Evolutionary conservation across 2,329 filamentous ascomycete genomes (phyloP).

Genomic region (Thelonectria discophora): DNA sequence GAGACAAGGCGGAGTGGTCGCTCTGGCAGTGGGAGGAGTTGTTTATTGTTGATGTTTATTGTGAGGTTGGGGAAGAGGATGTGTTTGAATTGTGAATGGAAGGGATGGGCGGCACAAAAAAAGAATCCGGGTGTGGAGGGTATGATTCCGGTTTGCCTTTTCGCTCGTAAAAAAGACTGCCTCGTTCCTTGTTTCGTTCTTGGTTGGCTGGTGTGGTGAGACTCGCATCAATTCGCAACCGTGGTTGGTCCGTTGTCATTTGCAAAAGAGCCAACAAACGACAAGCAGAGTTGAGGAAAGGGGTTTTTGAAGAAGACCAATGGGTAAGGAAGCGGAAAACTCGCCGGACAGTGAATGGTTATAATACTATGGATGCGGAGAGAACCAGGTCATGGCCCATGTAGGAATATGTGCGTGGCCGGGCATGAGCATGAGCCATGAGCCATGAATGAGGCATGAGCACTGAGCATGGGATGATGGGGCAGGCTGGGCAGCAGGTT

Average conservation of each 20-base stretch:
- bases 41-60: slow-evolving; percentile 19
- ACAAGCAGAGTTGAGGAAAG: slow-evolving; percentile 6
- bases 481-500: slow-evolving; percentile 17
- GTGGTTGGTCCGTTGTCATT: slow-evolving; percentile 13
- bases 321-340: neutral
- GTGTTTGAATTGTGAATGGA: neutral
- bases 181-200: neutral
- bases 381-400: slow-evolving; percentile 27
- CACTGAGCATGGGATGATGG: slow-evolving; percentile 23
- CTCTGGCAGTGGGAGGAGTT: slow-evolving; percentile 10
- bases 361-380: slow-evolving; percentile 38
- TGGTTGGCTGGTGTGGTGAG: slow-evolving; percentile 15
- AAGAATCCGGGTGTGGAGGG: slow-evolving; percentile 8
- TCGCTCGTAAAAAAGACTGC: neutral
- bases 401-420: slow-evolving; percentile 27
- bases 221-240: slow-evolving; percentile 10
- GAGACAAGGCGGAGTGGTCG: slow-evolving; percentile 31
- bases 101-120: neutral
- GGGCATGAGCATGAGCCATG: neutral
- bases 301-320: slow-evolving; percentile 12
- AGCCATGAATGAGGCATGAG: too few relatives aligned
- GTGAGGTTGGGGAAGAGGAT: neutral
- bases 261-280: neutral
- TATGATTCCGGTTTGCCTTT: neutral
- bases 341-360: slow-evolving; percentile 32